These are phyloP conservation scores for Crataegus laevigata DNA, from an alignment of 306 rosid species.

Conservation along the genomic window DNA sequence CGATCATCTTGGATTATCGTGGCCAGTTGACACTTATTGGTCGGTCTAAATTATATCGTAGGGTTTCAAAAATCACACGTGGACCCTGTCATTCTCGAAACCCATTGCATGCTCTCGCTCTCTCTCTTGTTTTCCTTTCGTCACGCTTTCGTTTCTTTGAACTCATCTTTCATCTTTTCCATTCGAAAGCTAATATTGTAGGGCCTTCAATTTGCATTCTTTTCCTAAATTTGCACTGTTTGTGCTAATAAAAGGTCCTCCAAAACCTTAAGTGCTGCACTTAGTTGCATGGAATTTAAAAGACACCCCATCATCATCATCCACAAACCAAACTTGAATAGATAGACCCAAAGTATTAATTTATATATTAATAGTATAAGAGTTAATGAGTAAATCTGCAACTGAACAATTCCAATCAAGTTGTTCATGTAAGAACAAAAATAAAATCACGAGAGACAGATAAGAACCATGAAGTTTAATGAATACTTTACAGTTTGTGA, in stretches of 20 bases:
- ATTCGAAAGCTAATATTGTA: slow-evolving; percentile 36
- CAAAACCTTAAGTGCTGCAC: slow-evolving; percentile 52
- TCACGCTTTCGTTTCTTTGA: slow-evolving; percentile 50
- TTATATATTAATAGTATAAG: neutral
- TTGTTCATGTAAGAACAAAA: neutral
- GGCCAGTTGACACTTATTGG: slow-evolving; percentile 45
- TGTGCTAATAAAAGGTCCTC: slow-evolving; percentile 43
- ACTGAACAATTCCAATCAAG: neutral
- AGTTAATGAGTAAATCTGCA: neutral
- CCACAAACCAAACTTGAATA: slow-evolving; percentile 3
- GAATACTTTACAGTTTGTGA: slow-evolving; percentile 14
- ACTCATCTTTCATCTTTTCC: slow-evolving; percentile 19
- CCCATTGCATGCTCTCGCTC: slow-evolving; percentile 39
- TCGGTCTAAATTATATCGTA: slow-evolving; percentile 38
- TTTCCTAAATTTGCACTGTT: slow-evolving; percentile 1
- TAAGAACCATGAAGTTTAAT: slow-evolving; percentile 14
- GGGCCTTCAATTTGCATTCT: slow-evolving; percentile 28
- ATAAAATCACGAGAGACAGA: slow-evolving; percentile 8
- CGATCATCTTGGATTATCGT: slow-evolving; percentile 36
- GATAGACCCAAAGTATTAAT: slow-evolving; percentile 3
- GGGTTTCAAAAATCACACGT: slow-evolving; percentile 62
- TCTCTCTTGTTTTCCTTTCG: slow-evolving; percentile 20
- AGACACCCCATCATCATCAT: slow-evolving; percentile 30
- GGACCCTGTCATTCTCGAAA: slow-evolving; percentile 61
- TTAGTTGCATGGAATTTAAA: slow-evolving; percentile 29